Evolutionary conservation across 1,284 basidiomycete genomes (phyloP).

Genomic region (Leccinum fuscescens): DNA sequence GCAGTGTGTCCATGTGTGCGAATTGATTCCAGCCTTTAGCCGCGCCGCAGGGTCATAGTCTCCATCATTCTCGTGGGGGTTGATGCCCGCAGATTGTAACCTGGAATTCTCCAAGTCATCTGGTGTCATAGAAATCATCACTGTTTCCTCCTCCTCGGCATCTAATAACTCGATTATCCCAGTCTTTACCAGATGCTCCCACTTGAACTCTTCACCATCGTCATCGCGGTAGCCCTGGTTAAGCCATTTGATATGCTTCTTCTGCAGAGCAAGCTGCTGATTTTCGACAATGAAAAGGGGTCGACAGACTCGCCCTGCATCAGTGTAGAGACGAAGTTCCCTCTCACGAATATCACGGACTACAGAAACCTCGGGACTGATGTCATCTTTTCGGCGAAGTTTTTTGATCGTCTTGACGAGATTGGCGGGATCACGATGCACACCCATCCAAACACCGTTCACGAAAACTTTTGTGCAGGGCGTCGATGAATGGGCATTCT

Average conservation of each 20-base stretch:
- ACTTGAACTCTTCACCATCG: slow-evolving; percentile 68
- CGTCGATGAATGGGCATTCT: slow-evolving; percentile 81
- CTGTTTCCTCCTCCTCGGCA: slow-evolving; percentile 98
- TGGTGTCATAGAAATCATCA: slow-evolving; percentile 98
- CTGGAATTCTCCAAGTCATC: slow-evolving; percentile 90
- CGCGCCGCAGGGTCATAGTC: slow-evolving; percentile 88
- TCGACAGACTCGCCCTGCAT: slow-evolving; percentile 94
- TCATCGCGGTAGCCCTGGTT: slow-evolving; percentile 52
- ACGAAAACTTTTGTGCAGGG: slow-evolving; percentile 97
- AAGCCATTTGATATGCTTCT: slow-evolving; percentile 82
- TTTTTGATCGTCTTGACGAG: slow-evolving; percentile 92
- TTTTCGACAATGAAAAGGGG: slow-evolving; percentile 97
- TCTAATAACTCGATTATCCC: slow-evolving; percentile 95
- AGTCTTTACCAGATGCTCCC: slow-evolving; percentile 82
- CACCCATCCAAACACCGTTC: slow-evolving; percentile 99
- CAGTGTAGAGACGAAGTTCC: slow-evolving; percentile 93
- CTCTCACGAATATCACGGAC: slow-evolving; percentile 96
- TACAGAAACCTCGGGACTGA: slow-evolving; percentile 94
- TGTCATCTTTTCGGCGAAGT: slow-evolving; percentile 91
- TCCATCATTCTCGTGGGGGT: slow-evolving; percentile 57
- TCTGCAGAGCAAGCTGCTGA: slow-evolving; percentile 79
- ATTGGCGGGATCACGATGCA: slow-evolving; percentile 93
- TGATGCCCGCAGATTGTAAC: slow-evolving; percentile 60
- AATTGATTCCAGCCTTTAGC: slow-evolving; percentile 76
- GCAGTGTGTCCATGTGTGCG: slow-evolving; percentile 97